Conservation (phyloP, 2,329 filamentous ascomycete species). For the Colletotrichum musicola region DNA sequence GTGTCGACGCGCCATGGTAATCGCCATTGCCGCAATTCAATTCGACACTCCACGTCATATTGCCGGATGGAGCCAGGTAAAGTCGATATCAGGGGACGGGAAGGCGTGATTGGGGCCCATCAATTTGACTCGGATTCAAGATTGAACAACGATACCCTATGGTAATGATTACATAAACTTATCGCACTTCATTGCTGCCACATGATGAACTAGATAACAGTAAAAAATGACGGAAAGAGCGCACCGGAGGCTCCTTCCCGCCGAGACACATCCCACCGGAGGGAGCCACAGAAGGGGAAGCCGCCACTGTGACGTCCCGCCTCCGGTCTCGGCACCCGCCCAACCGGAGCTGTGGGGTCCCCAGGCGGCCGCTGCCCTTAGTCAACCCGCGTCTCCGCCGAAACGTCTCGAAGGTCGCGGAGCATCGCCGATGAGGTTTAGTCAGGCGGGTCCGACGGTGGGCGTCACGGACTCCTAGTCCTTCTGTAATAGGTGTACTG, state of each 20-base stretch:
- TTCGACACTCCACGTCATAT: slow-evolving; percentile 8
- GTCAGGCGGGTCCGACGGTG: slow-evolving; percentile 34
- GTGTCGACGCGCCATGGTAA: slow-evolving; percentile 5
- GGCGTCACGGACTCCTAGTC: slow-evolving; percentile 17
- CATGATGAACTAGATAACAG: no score
- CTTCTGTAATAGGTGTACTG: no score
- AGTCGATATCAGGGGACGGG: not conserved
- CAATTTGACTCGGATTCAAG: no score
- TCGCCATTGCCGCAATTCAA: slow-evolving; percentile 11
- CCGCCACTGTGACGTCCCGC: not conserved
- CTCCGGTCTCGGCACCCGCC: slow-evolving; percentile 15
- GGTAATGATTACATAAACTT: not conserved
- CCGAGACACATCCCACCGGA: no score
- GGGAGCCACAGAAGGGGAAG: no score
- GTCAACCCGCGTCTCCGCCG: slow-evolving; percentile 15
- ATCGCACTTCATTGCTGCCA: no score
- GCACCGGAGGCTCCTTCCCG: no score
- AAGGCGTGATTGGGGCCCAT: slow-evolving; percentile 13
- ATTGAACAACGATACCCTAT: no score
- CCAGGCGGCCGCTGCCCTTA: no score
- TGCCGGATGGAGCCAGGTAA: not conserved
- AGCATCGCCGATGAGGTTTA: not conserved
- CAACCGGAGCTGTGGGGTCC: slow-evolving; percentile 22
- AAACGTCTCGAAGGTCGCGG: not conserved
- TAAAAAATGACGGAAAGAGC: no score